phyloP scores from a whole-genome alignment of 2,329 filamentous ascomycete genomes.

The Catunica adiposa region DNA sequence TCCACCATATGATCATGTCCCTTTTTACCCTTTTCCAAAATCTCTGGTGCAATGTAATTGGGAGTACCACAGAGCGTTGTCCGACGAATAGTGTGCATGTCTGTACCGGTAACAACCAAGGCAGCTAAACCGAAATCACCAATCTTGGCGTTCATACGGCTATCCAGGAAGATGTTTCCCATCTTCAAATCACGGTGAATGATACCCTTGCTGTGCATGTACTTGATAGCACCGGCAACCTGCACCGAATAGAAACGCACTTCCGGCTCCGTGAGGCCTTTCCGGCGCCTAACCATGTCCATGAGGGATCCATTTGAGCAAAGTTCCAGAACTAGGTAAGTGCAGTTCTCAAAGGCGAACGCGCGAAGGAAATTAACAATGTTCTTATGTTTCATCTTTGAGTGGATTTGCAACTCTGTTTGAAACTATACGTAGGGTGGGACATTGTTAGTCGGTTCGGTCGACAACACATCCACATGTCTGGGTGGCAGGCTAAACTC shows the following conservation, averaged over 20 bases:
- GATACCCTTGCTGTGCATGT: slow-evolving; percentile 88
- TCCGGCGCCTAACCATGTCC: slow-evolving; percentile 91
- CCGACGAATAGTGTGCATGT: slow-evolving; percentile 67
- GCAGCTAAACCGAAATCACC: slow-evolving; percentile 94
- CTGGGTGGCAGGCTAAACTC: too few species aligned
- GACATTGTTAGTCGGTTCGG: slow-evolving; percentile 15
- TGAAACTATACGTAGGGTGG: slow-evolving; percentile 35
- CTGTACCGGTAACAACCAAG: slow-evolving; percentile 75
- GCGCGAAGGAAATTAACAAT: slow-evolving; percentile 92
- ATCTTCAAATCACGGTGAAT: slow-evolving; percentile 96
- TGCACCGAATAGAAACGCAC: slow-evolving; percentile 88
- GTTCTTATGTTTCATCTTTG: slow-evolving; percentile 90
- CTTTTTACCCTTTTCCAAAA: slow-evolving; percentile 81
- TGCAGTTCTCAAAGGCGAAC: slow-evolving; percentile 76
- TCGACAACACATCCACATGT: too few species aligned
- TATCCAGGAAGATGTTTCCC: slow-evolving; percentile 91
- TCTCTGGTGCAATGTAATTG: slow-evolving; percentile 96
- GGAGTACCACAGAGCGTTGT: slow-evolving; percentile 94
- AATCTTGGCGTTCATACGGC: slow-evolving; percentile 92
- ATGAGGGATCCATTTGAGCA: slow-evolving; percentile 93
- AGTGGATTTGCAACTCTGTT: slow-evolving; percentile 91
- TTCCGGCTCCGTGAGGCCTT: slow-evolving; percentile 81
- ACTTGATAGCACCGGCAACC: slow-evolving; percentile 92
- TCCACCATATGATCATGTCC: slow-evolving; percentile 97
- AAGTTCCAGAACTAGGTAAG: slow-evolving; percentile 85